Percentiles rank a stretch among this genome's conserved stretches.
Evolutionary conservation across 2,329 filamentous ascomycete genomes (phyloP).

Genomic region (Beauveria medogensis): DNA sequence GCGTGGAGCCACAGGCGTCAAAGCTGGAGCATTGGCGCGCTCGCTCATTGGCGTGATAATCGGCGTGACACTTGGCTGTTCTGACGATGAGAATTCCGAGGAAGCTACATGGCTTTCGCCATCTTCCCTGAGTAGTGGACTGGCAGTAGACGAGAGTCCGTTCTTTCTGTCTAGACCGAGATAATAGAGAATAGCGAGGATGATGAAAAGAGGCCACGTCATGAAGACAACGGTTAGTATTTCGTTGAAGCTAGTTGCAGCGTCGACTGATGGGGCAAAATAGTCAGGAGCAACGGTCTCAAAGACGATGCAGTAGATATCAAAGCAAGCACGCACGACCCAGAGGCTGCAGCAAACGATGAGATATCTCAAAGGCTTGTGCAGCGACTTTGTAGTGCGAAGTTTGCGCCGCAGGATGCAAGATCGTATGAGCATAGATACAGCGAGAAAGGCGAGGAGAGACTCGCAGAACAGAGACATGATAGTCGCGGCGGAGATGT

Average conservation of each 20-base stretch:
- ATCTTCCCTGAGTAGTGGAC: slow-evolving; percentile 14
- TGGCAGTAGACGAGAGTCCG: slow-evolving; percentile 20
- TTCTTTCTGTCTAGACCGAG: slow-evolving; percentile 19
- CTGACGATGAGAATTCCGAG: not conserved
- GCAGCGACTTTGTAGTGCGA: not conserved
- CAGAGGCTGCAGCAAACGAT: slow-evolving; percentile 18
- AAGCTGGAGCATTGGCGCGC: not conserved
- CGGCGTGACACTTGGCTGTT: not conserved
- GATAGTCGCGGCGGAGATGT: not conserved
- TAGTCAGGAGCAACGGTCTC: not conserved
- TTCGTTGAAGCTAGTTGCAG: slow-evolving; percentile 11
- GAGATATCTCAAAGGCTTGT: slow-evolving; percentile 15
- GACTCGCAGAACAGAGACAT: not conserved
- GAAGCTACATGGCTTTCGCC: slow-evolving; percentile 5
- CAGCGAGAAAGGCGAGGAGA: not conserved
- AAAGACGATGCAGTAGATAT: slow-evolving; percentile 19
- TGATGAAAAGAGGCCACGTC: slow-evolving; percentile 19
- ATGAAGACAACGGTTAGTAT: slow-evolving; percentile 7
- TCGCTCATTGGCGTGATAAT: slow-evolving; percentile 8
- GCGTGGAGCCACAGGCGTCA: not conserved
- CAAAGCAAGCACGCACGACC: slow-evolving; percentile 18
- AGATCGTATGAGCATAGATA: slow-evolving; percentile 9
- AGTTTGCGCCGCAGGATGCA: slow-evolving; percentile 6
- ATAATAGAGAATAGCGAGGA: slow-evolving; percentile 19
- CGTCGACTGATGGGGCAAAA: not conserved